Evolutionary conservation across 164 flowering plant genomes (phyloP).

Genomic region (Platanus orientalis): DNA sequence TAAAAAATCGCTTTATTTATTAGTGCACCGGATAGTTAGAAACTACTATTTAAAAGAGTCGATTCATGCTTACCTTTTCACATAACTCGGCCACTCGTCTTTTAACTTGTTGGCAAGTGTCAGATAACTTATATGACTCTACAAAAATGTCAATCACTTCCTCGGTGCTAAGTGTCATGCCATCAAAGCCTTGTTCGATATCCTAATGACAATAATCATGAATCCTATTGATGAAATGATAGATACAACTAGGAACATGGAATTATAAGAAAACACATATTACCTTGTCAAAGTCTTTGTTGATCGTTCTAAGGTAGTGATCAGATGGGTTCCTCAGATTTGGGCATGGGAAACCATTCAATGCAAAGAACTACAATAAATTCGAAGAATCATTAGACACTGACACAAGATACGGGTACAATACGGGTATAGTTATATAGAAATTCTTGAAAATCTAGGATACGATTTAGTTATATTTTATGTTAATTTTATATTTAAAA

Average conservation of each 20-base stretch:
- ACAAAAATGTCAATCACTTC: constrained; percentile 42
- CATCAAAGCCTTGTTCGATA: constrained; percentile 32
- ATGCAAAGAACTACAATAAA: constrained; percentile 61
- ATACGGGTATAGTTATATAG: too few species aligned
- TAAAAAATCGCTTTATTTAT: background rate
- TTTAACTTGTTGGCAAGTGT: constrained; percentile 23
- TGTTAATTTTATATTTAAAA: too few species aligned
- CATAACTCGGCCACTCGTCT: constrained; percentile 21
- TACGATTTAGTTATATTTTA: too few species aligned
- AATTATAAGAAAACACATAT: background rate
- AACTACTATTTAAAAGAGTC: background rate
- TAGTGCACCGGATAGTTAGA: background rate
- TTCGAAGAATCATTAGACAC: too few species aligned
- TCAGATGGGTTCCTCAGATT: constrained; percentile 65
- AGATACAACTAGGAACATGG: background rate
- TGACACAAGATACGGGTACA: too few species aligned
- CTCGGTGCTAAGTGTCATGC: constrained; percentile 23
- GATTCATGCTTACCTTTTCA: constrained; percentile 23
- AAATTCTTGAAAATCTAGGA: too few species aligned
- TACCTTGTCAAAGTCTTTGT: constrained; percentile 70
- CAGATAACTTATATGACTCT: constrained; percentile 42
- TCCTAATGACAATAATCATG: constrained; percentile 16
- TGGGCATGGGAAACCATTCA: constrained; percentile 73
- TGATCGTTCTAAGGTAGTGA: constrained; percentile 69
- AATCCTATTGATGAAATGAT: background rate